Conservation (phyloP, 1,139 yeast species). For the Williopsis jadinii region DNA sequence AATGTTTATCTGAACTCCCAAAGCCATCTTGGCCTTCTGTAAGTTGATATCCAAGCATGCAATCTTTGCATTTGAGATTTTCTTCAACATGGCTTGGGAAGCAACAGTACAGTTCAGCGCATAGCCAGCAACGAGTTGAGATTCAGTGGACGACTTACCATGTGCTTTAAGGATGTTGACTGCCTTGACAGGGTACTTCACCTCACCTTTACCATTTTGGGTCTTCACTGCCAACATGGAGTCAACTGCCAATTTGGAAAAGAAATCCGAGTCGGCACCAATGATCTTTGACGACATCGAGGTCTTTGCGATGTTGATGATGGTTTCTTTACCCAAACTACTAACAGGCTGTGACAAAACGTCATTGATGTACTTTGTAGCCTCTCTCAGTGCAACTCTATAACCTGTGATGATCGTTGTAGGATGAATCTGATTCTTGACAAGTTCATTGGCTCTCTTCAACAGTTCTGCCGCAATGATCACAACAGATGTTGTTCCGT, state of each 20-base stretch:
- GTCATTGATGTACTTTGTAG: conserved; percentile 80
- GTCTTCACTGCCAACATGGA: conserved; percentile 96
- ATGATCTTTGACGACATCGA: conserved; percentile 96
- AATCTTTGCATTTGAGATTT: conserved; percentile 67
- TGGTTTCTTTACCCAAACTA: conserved; percentile 73
- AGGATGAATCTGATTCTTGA: conserved; percentile 90
- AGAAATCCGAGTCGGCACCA: conserved; percentile 92
- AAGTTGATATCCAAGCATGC: conserved; percentile 92
- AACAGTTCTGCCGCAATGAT: conserved; percentile 90
- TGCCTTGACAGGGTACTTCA: conserved; percentile 94
- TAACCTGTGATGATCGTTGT: conserved; percentile 97
- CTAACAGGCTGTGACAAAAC: conserved; percentile 80
- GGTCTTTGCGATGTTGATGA: conserved; percentile 87
- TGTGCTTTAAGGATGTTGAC: conserved; percentile 95
- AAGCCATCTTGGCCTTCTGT: conserved; percentile 96
- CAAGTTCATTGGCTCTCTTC: conserved; percentile 90
- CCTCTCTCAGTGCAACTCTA: conserved; percentile 88
- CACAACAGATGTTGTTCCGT: conserved; percentile 96
- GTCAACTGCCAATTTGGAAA: conserved; percentile 86
- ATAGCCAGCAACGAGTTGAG: conserved; percentile 83
- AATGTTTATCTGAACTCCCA: conserved; percentile 96
- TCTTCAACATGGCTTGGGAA: conserved; percentile 91
- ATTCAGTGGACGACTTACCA: conserved; percentile 87
- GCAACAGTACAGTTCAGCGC: conserved; percentile 97
- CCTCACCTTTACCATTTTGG: conserved; percentile 79